These are phyloP conservation scores for Pichia membranifaciens DNA, from an alignment of 805 yeast genomes.

Conservation along the genomic window DNA sequence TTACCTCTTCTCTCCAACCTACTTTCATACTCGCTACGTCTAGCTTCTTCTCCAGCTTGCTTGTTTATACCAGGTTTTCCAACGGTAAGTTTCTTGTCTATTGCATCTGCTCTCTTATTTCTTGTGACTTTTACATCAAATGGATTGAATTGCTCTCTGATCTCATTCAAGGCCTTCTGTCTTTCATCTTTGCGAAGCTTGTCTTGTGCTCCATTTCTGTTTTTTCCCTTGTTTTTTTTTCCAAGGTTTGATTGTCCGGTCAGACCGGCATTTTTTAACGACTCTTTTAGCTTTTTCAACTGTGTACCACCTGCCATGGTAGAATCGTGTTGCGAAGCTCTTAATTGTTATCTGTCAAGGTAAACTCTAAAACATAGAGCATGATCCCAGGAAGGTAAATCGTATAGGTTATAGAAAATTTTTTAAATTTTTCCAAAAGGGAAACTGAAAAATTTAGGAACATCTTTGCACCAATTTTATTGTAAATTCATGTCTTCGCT, in stretches of 20 bases:
- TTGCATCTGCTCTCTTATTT: slow-evolving; percentile 50
- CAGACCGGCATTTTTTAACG: slow-evolving; percentile 69
- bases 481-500: too few species aligned
- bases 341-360: too few species aligned
- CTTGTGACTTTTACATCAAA: slow-evolving; percentile 74
- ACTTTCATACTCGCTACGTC: slow-evolving; percentile 58
- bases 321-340: too few species aligned
- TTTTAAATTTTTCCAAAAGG: neutral
- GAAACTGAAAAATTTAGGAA: neutral
- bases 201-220: slow-evolving; percentile 45
- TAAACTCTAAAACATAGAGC: too few species aligned
- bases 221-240: slow-evolving; percentile 44
- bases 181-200: slow-evolving; percentile 69
- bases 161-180: slow-evolving; percentile 46
- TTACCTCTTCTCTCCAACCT: slow-evolving; percentile 59
- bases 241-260: slow-evolving; percentile 70
- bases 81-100: slow-evolving; percentile 42
- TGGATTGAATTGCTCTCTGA: slow-evolving; percentile 83
- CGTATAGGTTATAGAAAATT: too few species aligned
- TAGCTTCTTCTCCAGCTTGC: slow-evolving; percentile 60
- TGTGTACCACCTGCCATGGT: slow-evolving; percentile 60
- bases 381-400: too few species aligned
- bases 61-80: slow-evolving; percentile 69
- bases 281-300: slow-evolving; percentile 72
- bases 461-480: slow-evolving; percentile 1